Conservation (phyloP, 352 stramenopile species). For the Elongisporangium prolatum region DNA sequence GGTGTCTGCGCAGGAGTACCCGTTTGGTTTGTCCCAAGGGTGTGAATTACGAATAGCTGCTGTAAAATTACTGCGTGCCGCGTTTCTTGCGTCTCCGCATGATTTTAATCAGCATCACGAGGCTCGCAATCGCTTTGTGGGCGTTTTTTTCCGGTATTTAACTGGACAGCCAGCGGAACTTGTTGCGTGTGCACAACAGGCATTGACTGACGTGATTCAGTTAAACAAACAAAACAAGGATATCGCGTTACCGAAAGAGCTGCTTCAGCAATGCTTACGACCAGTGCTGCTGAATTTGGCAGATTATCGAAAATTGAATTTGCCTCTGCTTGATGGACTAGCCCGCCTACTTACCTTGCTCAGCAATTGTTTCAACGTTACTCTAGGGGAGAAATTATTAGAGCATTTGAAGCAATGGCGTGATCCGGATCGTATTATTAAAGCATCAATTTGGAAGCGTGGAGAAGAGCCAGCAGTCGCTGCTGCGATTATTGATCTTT, state of each 20-base stretch:
- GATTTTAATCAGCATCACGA: slow-evolving; percentile 86
- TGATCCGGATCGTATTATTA: slow-evolving; percentile 87
- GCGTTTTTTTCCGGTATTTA: slow-evolving; percentile 89
- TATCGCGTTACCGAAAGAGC: slow-evolving; percentile 90
- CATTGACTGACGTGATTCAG: slow-evolving; percentile 77
- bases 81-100: slow-evolving; percentile 76
- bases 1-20: slow-evolving; percentile 79
- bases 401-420: slow-evolving; percentile 95
- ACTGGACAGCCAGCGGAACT: slow-evolving; percentile 82
- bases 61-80: slow-evolving; percentile 83
- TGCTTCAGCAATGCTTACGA: slow-evolving; percentile 94
- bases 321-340: slow-evolving; percentile 93
- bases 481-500: slow-evolving; percentile 95
- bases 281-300: slow-evolving; percentile 95
- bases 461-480: slow-evolving; percentile 95
- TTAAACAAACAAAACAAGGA: slow-evolving; percentile 87
- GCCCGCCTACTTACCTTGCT: slow-evolving; percentile 91
- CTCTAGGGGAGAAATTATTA: slow-evolving; percentile 95
- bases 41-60: slow-evolving; percentile 84
- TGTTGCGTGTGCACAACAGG: slow-evolving; percentile 74
- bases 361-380: slow-evolving; percentile 97
- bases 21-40: slow-evolving; percentile 77
- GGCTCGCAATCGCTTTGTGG: slow-evolving; percentile 80
- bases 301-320: slow-evolving; percentile 96
- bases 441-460: slow-evolving; percentile 90